phyloP scores from a whole-genome alignment of 2,329 filamentous ascomycete species.

The Clarireedia hainanense region DNA sequence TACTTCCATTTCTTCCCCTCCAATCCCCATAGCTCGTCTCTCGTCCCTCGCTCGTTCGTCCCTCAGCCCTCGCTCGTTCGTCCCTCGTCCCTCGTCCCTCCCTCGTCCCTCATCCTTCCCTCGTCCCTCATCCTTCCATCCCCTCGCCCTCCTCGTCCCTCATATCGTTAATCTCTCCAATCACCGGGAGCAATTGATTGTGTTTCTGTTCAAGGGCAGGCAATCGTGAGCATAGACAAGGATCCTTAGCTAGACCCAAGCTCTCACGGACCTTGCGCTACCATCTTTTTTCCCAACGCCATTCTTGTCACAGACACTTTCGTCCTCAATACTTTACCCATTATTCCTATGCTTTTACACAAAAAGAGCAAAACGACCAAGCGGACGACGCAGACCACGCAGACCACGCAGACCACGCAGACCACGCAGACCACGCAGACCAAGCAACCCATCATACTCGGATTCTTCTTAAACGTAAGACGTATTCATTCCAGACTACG shows the following conservation, averaged over 20 bases:
- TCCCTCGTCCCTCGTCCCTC: no score
- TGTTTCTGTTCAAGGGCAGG: neutral
- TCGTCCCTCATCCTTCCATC: no score
- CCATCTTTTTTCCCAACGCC: neutral
- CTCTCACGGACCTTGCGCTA: conserved; percentile 10
- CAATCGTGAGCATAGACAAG: neutral
- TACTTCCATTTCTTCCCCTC: neutral
- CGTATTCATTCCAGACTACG: neutral
- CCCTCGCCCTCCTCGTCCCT: neutral
- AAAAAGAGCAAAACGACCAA: neutral
- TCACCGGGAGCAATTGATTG: neutral
- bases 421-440: no score
- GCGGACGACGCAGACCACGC: no score
- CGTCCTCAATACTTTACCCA: neutral
- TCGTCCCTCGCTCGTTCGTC: no score
- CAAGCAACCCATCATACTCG: no score
- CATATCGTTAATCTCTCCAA: neutral
- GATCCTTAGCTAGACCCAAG: neutral
- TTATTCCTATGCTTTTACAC: neutral
- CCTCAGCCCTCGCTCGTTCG: no score
- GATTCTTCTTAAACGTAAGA: no score
- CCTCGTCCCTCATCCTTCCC: no score
- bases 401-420: no score
- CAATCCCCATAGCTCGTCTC: neutral
- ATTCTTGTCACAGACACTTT: no score